These are phyloP conservation scores for Martensiomyces pterosporus DNA, from an alignment of 192 early-diverging fungal species.

Conservation along the genomic window DNA sequence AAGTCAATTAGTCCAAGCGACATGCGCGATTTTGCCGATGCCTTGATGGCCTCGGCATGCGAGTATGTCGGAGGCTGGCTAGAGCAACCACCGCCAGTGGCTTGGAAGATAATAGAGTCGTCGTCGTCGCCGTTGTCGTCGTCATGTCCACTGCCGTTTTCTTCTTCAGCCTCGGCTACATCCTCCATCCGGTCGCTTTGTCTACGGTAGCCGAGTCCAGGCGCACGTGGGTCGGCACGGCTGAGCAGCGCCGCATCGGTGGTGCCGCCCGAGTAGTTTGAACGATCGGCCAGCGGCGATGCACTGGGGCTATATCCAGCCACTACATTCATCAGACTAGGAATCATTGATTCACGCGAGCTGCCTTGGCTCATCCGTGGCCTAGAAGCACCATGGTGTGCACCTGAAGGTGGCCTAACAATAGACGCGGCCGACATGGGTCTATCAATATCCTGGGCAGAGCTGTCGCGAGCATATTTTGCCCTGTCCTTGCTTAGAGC, in stretches of 20 bases:
- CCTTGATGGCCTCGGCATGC: constrained; percentile 15
- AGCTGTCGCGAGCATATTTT: constrained; percentile 13
- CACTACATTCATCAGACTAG: constrained; percentile 29
- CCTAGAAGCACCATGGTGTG: constrained; percentile 6
- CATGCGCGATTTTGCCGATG: constrained; percentile 26
- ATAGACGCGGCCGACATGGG: constrained; percentile 18
- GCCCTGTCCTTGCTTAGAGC: constrained; percentile 24
- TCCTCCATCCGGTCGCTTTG: constrained; percentile 5
- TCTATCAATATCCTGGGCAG: constrained; percentile 4
- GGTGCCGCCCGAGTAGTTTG: constrained; percentile 2
- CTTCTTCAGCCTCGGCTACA: constrained; percentile 12
- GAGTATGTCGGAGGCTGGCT: neutral
- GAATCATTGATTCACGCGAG: constrained; percentile 9
- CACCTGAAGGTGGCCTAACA: constrained; percentile 10
- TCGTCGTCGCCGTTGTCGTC: constrained; percentile 7
- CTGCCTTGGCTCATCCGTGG: constrained; percentile 27
- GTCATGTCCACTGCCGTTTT: no score
- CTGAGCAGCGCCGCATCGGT: neutral
- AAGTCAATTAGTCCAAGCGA: constrained; percentile 51
- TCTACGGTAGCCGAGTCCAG: no score
- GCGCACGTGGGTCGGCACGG: neutral
- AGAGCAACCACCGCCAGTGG: no score
- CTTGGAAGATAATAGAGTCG: constrained; percentile 7
- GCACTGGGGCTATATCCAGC: constrained; percentile 20
- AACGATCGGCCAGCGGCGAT: constrained; percentile 3